Base-by-base conservation (phyloP, 306 rosid species). In the Mucuna pruriens region DNA sequence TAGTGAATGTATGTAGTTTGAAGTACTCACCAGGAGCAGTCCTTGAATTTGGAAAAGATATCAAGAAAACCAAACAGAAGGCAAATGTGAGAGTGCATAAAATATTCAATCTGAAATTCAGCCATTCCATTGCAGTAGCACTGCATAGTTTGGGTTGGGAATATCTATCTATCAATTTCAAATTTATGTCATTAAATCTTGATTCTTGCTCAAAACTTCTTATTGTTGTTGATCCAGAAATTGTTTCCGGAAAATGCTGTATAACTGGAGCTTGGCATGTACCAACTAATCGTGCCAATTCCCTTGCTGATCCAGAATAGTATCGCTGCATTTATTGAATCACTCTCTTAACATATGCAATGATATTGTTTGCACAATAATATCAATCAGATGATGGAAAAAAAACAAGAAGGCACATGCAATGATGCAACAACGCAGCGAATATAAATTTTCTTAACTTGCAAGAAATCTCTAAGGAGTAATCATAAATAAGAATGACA, bases 191-290 rank as follows among this genome's bases (percentile, higher is more conserved):
- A 31, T 60, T 83, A 78, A 94, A 94, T 84, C 91, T 89, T 5
- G 88, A 82, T 57, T 85, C 90, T 77, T 91, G 94, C 52, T 91
- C 90, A 48, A 90, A 94, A 83, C 95, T 78, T 76, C 98, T 88
- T 39, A 91, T 94, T 31, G 98, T 91, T 48, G 86, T 86, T 68
- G 91, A 76, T 52, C 97, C 98, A 9, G 90, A 91, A 51, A 94
- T 88, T 2, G 95, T 94, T 84, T 94, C 97, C 0, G 97, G 75
- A 86, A 94, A 94, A 65, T 90, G 94, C 55, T 91, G 97, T 49
- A 94, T 89, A n/a, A 89, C 94, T 22, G 94, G 97, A 71, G 98
- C 95, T 88, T 91, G 87, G 77, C 97, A 94, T 57, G 82, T 87
- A 46, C 98, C 98, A 67, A 88, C 87, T 77, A 91, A 81, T 29